Evolutionary conservation across 352 stramenopile species (phyloP), one percentile per base, ranked within the genome.

Genomic region (Pythium sukuiense): DNA sequence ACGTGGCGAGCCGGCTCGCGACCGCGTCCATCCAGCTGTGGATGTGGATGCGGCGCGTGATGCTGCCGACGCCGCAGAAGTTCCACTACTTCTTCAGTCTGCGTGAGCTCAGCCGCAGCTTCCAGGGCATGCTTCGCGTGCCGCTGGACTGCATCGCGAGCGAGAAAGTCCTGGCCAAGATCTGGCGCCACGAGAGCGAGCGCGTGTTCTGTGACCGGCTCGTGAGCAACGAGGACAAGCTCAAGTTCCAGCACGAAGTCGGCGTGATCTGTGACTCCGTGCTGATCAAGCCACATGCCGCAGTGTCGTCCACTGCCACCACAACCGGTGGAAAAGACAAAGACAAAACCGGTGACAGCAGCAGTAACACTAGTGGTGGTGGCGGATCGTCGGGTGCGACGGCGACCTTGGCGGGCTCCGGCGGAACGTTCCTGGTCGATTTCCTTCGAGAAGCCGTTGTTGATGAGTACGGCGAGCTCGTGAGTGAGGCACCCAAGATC

Each of bases 171-270:
- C 64, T 96, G 0, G 72, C 91, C 39, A 67, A 71, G 13, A 78
- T 97, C 11, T 97, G 90, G 90, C 76, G 85, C 26, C 89, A 97
- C 67, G 90, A 97, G 50, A 86, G 76, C 53, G 83, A 96, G 59
- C 76, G 90, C 13, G 83, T 95, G 0, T 96, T 96, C 65, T 68
- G 61, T 13, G 90, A 97, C 56, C 78, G 82, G 39, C 74, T 97
- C 14, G 79, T 90, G 1, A 85, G 72, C 4, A 46, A 84, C 16
- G 80, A 92, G 29, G 88, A 96, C 62, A 96, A 95, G 50, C 50
- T 79, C 16, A 72, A 73, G 1, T 92, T 94, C 29, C 66, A 70
- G 1, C 79, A 88, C 26, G 82, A 95, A 69, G 59, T 92, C 2
- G 58, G 61, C 16, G 35, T 55, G 12, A 83, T 89, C 18, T 61